These are phyloP conservation scores for Isoetes taiwanensis DNA, from an alignment of 75 land plant species.

Conservation along the genomic window DNA sequence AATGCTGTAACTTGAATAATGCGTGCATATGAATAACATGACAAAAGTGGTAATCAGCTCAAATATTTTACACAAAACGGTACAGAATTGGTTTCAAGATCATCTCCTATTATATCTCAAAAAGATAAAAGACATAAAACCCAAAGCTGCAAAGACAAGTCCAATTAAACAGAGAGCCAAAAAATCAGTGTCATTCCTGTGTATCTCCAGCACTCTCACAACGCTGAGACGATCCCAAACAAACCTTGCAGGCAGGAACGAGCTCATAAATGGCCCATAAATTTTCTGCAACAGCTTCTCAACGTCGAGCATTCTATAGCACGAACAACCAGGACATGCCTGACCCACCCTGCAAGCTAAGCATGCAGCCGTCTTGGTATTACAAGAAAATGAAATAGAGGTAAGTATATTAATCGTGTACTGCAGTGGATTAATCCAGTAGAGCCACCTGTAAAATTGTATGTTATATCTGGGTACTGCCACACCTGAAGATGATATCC, in stretches of 20 bases:
- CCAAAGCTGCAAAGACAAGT: background rate
- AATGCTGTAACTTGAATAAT: too few relatives aligned
- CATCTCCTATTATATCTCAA: background rate
- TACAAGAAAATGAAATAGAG: background rate
- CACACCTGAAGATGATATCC: conserved; percentile 2
- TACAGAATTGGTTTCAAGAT: too few relatives aligned
- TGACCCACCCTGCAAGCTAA: background rate
- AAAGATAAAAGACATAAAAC: background rate
- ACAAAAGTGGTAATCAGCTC: too few relatives aligned
- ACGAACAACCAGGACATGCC: background rate
- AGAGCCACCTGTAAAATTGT: conserved; percentile 1
- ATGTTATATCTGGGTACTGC: background rate
- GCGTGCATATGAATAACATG: too few relatives aligned
- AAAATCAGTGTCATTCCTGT: background rate
- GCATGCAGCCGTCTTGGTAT: background rate
- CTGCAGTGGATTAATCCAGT: conserved; percentile 1
- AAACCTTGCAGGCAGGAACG: background rate
- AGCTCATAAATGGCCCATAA: background rate
- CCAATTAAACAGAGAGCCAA: background rate
- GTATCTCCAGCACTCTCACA: background rate
- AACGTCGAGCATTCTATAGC: background rate
- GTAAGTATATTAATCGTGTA: conserved; percentile 2
- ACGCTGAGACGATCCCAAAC: background rate
- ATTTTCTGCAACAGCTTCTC: background rate
- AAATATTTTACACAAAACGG: too few relatives aligned